Conservation (phyloP, 2,329 filamentous ascomycete genomes). For the Diaporthe ilicicola region DNA sequence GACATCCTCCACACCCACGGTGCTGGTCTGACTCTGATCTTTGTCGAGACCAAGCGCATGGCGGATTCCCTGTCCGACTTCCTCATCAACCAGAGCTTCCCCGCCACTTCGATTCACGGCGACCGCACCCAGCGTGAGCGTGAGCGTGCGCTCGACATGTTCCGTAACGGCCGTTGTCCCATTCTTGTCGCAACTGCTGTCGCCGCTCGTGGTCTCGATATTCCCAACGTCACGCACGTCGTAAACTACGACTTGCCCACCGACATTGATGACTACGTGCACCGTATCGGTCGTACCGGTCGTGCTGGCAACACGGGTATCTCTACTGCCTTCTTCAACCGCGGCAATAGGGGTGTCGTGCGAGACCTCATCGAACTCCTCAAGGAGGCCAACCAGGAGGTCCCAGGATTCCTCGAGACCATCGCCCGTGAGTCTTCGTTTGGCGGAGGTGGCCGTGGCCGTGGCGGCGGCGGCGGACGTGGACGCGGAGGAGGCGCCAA, state of each 20-base stretch:
- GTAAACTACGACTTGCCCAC: slow-evolving; percentile 99
- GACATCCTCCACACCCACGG: slow-evolving; percentile 97
- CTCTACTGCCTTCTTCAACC: slow-evolving; percentile 99
- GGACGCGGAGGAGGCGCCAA: slow-evolving; percentile 76
- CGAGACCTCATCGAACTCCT: slow-evolving; percentile 96
- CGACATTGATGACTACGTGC: slow-evolving; percentile 98
- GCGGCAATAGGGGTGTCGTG: slow-evolving; percentile 97
- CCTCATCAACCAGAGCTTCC: slow-evolving; percentile 98
- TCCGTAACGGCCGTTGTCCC: slow-evolving; percentile 93
- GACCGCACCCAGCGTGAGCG: slow-evolving; percentile 98
- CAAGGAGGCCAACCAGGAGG: slow-evolving; percentile 98
- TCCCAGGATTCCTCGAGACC: slow-evolving; percentile 93
- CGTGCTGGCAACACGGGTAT: slow-evolving; percentile 99
- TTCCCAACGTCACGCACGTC: slow-evolving; percentile 95
- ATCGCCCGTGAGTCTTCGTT: slow-evolving; percentile 95
- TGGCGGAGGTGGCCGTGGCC: slow-evolving; percentile 72
- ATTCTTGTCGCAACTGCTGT: slow-evolving; percentile 98
- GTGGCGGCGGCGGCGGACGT: slow-evolving; percentile 72
- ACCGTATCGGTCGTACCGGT: slow-evolving; percentile 99
- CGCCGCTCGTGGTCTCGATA: slow-evolving; percentile 89
- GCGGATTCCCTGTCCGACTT: slow-evolving; percentile 97
- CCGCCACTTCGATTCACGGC: slow-evolving; percentile 97
- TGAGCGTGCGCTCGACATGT: slow-evolving; percentile 97
- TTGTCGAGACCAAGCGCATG: slow-evolving; percentile 99
- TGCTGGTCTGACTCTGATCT: slow-evolving; percentile 90